Percentiles rank a stretch among this genome's conserved stretches.
Conservation (phyloP, 2,329 filamentous ascomycete species). For the Botryosphaeria dothidea region DNA sequence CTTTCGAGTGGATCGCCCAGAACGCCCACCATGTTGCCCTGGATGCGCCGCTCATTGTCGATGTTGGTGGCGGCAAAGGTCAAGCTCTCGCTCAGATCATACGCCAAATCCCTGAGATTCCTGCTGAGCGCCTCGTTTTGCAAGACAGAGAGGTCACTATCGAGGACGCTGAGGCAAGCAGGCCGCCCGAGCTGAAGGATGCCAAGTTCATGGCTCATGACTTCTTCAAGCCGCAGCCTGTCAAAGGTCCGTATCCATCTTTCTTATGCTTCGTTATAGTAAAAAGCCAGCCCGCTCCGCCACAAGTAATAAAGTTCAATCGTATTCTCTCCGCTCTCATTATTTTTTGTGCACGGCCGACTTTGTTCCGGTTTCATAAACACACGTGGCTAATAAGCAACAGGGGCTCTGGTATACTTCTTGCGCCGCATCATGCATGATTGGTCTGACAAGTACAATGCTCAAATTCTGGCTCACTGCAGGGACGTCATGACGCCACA, state of each 20-base stretch:
- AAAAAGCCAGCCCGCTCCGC: background rate
- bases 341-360: too few species aligned
- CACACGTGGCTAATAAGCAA: background rate
- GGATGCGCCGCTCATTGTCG: conserved; percentile 36
- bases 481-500: conserved; percentile 34
- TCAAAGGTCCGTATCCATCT: conserved; percentile 27
- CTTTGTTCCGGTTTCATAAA: background rate
- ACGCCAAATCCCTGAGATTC: conserved; percentile 33
- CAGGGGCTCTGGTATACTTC: conserved; percentile 21
- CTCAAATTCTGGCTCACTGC: conserved; percentile 36
- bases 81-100: conserved; percentile 41
- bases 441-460: conserved; percentile 34
- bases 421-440: conserved; percentile 38
- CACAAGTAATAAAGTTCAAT: too few species aligned
- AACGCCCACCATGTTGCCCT: background rate
- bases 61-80: conserved; percentile 45
- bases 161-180: conserved; percentile 22
- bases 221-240: conserved; percentile 32
- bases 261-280: background rate
- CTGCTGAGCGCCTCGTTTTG: conserved; percentile 37
- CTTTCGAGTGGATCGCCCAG: background rate
- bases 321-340: too few species aligned
- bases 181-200: conserved; percentile 25
- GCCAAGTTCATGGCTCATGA: conserved; percentile 32
- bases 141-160: conserved; percentile 41